Evolutionary conservation across 306 rosid genomes (phyloP).

Genomic region (Inga oerstediana): DNA sequence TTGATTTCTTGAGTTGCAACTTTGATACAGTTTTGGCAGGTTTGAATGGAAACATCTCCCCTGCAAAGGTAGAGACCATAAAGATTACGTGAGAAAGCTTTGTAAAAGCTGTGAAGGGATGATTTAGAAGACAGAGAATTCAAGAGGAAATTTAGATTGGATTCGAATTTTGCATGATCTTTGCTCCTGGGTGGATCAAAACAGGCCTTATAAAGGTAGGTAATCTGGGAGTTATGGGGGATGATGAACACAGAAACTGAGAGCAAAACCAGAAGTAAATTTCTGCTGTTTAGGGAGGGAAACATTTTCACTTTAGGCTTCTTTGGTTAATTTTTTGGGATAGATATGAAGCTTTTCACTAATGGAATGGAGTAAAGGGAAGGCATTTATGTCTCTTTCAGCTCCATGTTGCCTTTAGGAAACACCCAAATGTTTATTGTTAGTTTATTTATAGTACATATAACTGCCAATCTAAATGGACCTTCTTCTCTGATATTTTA

Average conservation of each 20-base stretch:
- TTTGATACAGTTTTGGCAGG: constrained; percentile 26
- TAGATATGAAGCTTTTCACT: not conserved
- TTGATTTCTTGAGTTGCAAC: constrained; percentile 16
- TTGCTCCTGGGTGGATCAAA: not conserved
- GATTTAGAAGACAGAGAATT: constrained; percentile 13
- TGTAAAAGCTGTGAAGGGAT: constrained; percentile 10
- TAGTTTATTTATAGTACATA: not conserved
- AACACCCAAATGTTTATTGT: not conserved
- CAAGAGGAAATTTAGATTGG: constrained; percentile 21
- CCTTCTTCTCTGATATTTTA: not conserved
- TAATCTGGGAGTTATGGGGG: constrained; percentile 5
- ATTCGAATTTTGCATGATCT: not conserved
- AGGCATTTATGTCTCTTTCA: not conserved
- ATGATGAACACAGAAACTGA: not conserved
- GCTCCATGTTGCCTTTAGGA: not conserved
- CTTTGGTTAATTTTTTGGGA: not conserved
- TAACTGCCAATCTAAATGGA: not conserved
- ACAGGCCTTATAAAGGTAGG: constrained; percentile 8
- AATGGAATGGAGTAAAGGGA: not conserved
- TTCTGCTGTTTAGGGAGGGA: not conserved
- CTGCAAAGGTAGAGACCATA: constrained; percentile 33
- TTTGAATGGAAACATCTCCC: constrained; percentile 25
- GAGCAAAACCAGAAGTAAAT: not conserved
- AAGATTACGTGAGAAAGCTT: not conserved
- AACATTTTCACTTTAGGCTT: not conserved